Evolutionary conservation across 1,284 basidiomycete species (phyloP).

Genomic region (Polyporus tsugae): DNA sequence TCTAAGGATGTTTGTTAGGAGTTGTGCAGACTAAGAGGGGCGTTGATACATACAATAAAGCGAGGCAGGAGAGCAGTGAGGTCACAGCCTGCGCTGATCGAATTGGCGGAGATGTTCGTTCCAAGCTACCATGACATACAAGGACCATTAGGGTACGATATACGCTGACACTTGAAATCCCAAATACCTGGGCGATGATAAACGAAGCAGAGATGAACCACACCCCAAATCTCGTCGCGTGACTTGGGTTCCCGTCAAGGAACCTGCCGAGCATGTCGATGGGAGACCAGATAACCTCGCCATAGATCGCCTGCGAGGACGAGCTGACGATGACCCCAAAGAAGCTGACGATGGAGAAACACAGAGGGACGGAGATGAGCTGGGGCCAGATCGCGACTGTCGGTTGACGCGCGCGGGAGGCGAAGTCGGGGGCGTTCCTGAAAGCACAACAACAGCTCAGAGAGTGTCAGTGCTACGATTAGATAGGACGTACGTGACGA

Average conservation of each 20-base stretch:
- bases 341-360: conserved; percentile 82
- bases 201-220: conserved; percentile 84
- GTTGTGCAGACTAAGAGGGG: neutral
- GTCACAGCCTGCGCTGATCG: conserved; percentile 87
- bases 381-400: conserved; percentile 78
- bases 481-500: conserved; percentile 60
- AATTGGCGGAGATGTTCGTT: conserved; percentile 87
- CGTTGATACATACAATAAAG: conserved; percentile 68
- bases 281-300: conserved; percentile 83
- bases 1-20: conserved; percentile 47
- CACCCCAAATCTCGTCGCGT: conserved; percentile 73
- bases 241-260: conserved; percentile 69
- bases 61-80: conserved; percentile 82
- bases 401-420: conserved; percentile 75
- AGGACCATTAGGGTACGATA: too few relatives aligned
- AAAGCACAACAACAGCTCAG: conserved; percentile 13
- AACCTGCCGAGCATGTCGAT: conserved; percentile 77
- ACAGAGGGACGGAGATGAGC: conserved; percentile 75
- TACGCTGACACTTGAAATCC: too few relatives aligned
- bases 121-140: conserved; percentile 44
- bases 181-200: conserved; percentile 77
- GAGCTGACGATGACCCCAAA: conserved; percentile 88
- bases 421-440: conserved; percentile 84
- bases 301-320: conserved; percentile 80
- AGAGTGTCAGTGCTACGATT: neutral